phyloP scores from a whole-genome alignment of 2,329 filamentous ascomycete species.

The Periglandula ipomoeae region DNA sequence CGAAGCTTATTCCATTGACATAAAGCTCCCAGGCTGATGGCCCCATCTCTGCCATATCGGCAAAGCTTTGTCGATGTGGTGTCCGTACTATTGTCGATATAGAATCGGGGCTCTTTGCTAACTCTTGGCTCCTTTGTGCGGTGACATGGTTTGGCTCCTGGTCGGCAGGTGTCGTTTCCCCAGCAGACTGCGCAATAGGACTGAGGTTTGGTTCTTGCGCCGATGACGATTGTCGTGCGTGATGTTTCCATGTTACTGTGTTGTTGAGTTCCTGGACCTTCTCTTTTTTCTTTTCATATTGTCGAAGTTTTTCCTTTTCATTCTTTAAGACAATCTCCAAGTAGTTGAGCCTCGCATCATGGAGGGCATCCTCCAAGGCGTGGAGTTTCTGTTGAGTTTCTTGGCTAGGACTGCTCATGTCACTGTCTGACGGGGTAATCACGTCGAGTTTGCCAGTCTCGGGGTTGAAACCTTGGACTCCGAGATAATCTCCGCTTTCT shows the following conservation, averaged over 20 bases:
- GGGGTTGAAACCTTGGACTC: slow-evolving; percentile 50
- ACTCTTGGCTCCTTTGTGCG: too few relatives aligned
- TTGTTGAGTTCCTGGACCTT: slow-evolving; percentile 19
- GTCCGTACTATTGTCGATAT: slow-evolving; percentile 30
- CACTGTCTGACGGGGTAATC: slow-evolving; percentile 40
- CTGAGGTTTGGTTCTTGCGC: slow-evolving; percentile 39
- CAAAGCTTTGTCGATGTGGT: slow-evolving; percentile 17
- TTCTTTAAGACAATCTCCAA: slow-evolving; percentile 19
- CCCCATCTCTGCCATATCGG: slow-evolving; percentile 10
- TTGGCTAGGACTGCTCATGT: slow-evolving; percentile 25
- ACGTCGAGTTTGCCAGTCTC: slow-evolving; percentile 43
- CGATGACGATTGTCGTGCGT: slow-evolving; percentile 41
- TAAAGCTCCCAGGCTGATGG: slow-evolving; percentile 21
- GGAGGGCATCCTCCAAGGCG: slow-evolving; percentile 22
- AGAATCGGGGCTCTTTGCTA: slow-evolving; percentile 17
- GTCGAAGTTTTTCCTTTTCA: slow-evolving; percentile 31
- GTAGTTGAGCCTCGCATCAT: slow-evolving; percentile 25
- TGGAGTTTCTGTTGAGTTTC: slow-evolving; percentile 23
- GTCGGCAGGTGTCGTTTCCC: slow-evolving; percentile 17
- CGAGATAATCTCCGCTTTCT: slow-evolving; percentile 48
- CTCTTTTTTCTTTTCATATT: slow-evolving; percentile 32
- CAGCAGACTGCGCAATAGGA: slow-evolving; percentile 36
- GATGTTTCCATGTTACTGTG: slow-evolving; percentile 34
- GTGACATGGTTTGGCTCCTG: too few relatives aligned
- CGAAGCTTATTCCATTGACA: slow-evolving; percentile 22